Conservation (phyloP, 495 filamentous ascomycete species). For the Symbiotaphrina buchneri region DNA sequence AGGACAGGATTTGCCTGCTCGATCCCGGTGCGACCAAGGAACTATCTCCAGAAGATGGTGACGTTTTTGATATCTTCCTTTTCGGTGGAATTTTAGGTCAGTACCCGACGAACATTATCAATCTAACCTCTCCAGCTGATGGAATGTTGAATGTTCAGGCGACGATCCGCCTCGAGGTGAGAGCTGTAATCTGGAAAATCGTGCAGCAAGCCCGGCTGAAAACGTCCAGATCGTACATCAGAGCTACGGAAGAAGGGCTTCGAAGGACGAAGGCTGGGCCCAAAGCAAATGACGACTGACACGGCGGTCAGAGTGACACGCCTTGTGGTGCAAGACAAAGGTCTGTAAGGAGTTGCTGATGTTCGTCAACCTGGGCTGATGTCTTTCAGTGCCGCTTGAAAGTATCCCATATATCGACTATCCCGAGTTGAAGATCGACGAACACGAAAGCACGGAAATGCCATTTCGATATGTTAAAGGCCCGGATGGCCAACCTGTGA, state of each 20-base stretch:
- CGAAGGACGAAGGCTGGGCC: constrained; percentile 65
- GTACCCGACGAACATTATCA: constrained; percentile 9
- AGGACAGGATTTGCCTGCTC: constrained; percentile 59
- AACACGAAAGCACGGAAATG: constrained; percentile 89
- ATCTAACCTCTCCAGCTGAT: no score
- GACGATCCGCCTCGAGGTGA: constrained; percentile 89
- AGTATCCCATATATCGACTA: constrained; percentile 65
- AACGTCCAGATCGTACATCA: constrained; percentile 56
- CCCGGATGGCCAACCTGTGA: constrained; percentile 51
- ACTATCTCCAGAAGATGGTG: constrained; percentile 60
- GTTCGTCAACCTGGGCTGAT: neutral
- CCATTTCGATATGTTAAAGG: constrained; percentile 85
- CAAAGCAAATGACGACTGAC: constrained; percentile 96
- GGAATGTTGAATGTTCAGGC: constrained; percentile 24
- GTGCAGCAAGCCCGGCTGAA: neutral
- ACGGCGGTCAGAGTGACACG: constrained; percentile 88
- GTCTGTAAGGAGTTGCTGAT: constrained; percentile 22
- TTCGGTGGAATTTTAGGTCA: constrained; percentile 91
- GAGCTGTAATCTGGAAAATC: neutral
- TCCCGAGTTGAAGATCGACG: constrained; percentile 71
- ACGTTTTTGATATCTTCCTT: constrained; percentile 69
- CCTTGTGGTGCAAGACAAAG: constrained; percentile 62
- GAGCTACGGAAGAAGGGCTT: constrained; percentile 88
- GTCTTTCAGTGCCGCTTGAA: constrained; percentile 51
- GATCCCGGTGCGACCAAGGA: constrained; percentile 69